A percentile compares a stretch with the other conserved stretches of the same genome.
Evolutionary conservation across 148 eudicot species (phyloP).

Genomic region (Simmondsia chinensis): DNA sequence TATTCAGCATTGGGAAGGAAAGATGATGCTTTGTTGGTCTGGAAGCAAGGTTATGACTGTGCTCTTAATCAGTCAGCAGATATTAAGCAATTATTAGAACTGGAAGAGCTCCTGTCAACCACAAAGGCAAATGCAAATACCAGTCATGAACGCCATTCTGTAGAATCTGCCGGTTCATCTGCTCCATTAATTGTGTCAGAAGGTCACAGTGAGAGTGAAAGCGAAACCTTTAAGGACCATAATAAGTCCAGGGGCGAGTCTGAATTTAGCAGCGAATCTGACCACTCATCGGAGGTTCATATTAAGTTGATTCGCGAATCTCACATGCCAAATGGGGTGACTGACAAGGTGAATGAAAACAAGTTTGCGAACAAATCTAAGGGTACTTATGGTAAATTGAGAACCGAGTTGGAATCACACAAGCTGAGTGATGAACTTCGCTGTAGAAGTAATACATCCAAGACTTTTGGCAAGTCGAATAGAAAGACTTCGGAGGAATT

Average conservation of each 20-base stretch:
- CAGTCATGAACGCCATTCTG: slow-evolving; percentile 25
- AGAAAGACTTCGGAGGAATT: slow-evolving; percentile 22
- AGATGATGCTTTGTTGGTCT: slow-evolving; percentile 68
- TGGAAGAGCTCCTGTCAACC: slow-evolving; percentile 63
- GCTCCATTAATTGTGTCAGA: slow-evolving; percentile 25
- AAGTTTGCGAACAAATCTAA: slow-evolving; percentile 29
- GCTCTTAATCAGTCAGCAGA: slow-evolving; percentile 73
- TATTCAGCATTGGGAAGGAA: slow-evolving; percentile 74
- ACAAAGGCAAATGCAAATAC: slow-evolving; percentile 28
- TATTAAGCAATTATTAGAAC: slow-evolving; percentile 76
- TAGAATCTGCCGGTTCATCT: slow-evolving; percentile 28
- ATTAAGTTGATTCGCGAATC: slow-evolving; percentile 18
- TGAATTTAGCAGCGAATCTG: slow-evolving; percentile 31
- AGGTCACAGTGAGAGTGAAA: slow-evolving; percentile 23
- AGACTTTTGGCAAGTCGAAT: slow-evolving; percentile 18
- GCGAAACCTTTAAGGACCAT: slow-evolving; percentile 29
- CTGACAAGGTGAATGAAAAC: slow-evolving; percentile 26
- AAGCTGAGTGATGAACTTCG: slow-evolving; percentile 41
- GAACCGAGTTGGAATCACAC: slow-evolving; percentile 32
- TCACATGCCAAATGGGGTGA: slow-evolving; percentile 22
- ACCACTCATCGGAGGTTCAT: slow-evolving; percentile 21
- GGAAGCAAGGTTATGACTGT: slow-evolving; percentile 83
- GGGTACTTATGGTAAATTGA: slow-evolving; percentile 24
- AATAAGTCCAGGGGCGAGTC: slow-evolving; percentile 22
- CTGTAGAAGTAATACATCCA: slow-evolving; percentile 26